phyloP scores from a whole-genome alignment of 495 filamentous ascomycete genomes.

The Lasiosphaeria hispida region DNA sequence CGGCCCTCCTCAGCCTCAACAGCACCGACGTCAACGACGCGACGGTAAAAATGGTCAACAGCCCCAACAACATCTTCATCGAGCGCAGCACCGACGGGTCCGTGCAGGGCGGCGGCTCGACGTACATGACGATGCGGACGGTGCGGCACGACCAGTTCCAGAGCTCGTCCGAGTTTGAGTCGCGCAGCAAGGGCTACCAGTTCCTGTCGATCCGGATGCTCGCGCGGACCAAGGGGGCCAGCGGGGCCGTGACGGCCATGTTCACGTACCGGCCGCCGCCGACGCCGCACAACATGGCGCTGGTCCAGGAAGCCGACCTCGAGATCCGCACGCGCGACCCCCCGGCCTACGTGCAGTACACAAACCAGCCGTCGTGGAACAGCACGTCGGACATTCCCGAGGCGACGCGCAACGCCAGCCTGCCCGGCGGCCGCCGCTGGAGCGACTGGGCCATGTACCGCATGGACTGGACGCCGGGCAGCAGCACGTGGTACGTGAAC shows the following conservation, averaged over 20 bases:
- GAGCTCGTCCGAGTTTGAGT: constrained; percentile 65
- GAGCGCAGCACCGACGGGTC: constrained; percentile 37
- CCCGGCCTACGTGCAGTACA: constrained; percentile 58
- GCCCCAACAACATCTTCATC: constrained; percentile 63
- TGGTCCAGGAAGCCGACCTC: constrained; percentile 70
- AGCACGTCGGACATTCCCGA: constrained; percentile 42
- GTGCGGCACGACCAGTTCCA: constrained; percentile 54
- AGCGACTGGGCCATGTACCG: constrained; percentile 66
- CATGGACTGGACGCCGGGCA: constrained; percentile 65
- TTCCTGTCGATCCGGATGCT: constrained; percentile 63
- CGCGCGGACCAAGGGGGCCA: constrained; percentile 48
- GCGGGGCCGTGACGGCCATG: constrained; percentile 65
- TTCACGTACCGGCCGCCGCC: constrained; percentile 58
- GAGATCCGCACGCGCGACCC: constrained; percentile 69
- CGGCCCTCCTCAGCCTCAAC: constrained; percentile 21
- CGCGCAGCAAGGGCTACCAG: constrained; percentile 50
- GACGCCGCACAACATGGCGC: constrained; percentile 27
- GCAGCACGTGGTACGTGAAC: constrained; percentile 67
- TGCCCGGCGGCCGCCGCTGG: constrained; percentile 51
- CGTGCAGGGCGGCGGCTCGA: constrained; percentile 30
- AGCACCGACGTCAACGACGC: constrained; percentile 37
- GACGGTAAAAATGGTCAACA: constrained; percentile 57
- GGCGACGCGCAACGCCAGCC: constrained; percentile 45
- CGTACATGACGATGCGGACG: constrained; percentile 63
- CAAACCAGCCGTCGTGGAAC: constrained; percentile 65